Percentiles rank a stretch among this genome's conserved stretches.
phyloP scores from a whole-genome alignment of 371 early-diverging fungal species.

The Mortierella sp. region DNA sequence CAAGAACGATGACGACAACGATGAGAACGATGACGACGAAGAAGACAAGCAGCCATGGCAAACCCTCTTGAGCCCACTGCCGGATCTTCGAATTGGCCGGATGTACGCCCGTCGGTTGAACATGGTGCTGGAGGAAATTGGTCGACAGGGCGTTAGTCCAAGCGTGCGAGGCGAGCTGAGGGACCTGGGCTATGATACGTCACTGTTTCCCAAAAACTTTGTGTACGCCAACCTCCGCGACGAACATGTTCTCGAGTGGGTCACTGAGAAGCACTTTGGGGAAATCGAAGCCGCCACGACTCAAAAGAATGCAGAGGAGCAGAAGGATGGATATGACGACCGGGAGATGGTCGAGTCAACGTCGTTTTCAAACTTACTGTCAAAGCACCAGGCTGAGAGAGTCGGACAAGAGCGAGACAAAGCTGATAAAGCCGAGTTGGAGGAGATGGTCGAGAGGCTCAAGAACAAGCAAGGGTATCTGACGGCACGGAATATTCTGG shows the following conservation, averaged over 20 bases:
- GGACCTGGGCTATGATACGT: conserved; percentile 29
- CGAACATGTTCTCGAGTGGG: conserved; percentile 38
- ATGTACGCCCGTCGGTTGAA: conserved; percentile 43
- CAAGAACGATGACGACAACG: too few species aligned
- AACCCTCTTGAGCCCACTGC: conserved; percentile 23
- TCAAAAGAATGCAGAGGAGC: neutral
- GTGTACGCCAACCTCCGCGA: conserved; percentile 37
- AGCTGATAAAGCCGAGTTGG: conserved; percentile 25
- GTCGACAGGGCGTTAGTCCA: conserved; percentile 13
- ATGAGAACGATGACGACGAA: neutral
- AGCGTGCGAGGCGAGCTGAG: conserved; percentile 41
- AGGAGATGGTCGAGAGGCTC: conserved; percentile 17
- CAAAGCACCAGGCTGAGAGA: neutral
- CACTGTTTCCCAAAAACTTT: conserved; percentile 35
- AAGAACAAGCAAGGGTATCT: conserved; percentile 35
- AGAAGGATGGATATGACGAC: neutral
- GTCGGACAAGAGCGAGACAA: neutral
- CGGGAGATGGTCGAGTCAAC: conserved; percentile 16
- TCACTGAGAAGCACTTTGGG: conserved; percentile 14
- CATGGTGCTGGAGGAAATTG: conserved; percentile 25
- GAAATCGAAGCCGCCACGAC: neutral
- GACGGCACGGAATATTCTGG: conserved; percentile 33
- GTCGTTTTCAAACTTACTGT: neutral
- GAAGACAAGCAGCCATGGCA: neutral
- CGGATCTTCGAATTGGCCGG: conserved; percentile 37